Evolutionary conservation across 331 rosid species (phyloP), one percentile per base, ranked within the genome.

Genomic region (Dryas integrifolia): DNA sequence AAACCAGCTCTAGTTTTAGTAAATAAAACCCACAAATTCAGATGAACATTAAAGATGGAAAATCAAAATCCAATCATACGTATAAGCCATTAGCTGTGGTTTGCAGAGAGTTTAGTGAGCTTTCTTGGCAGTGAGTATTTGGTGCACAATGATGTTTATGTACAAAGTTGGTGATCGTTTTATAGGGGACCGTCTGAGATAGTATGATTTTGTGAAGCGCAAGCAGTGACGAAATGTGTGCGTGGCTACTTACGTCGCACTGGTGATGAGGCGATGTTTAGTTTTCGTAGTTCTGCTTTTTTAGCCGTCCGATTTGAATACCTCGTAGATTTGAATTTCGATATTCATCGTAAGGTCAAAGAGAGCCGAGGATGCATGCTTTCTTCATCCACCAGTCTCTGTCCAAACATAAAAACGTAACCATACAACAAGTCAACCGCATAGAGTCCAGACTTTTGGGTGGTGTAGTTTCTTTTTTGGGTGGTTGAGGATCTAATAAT

Each of bases 61-160:
- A 49, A 38, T 30, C 2, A 30, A 30, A 30, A 30, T 30, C 35
- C 2, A 30, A 30, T 51, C 40, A 9, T 76, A 88, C 93, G 30
- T 13, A 40, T 78, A 75, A 0, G 93, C 89, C 93, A 86, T 88
- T 50, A 49, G 40, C 56, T 75, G 47, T 16, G 35, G 11, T 70
- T 9, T 30, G 65, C 65, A 50, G 49, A 59, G 45, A 50, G 57
- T 50, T 43, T 9, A 4, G 6, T n/a, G 8, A 8, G 43, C 2
- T 43, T 12, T 26, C 3, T 35, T 8, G 11, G 52, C 15, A 21
- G 16, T 3, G 41, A 35, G 53, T 49, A 64, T 69, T 2, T n/a
- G 69, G 67, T n/a, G 43, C 50, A 4, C 15, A 14, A 69, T 75
- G 16, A 2, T 0, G 79, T 67, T 75, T 44, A 0, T 16, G 9